Conservation (phyloP, 441 rosid genomes). For the Pelargonium australe region DNA sequence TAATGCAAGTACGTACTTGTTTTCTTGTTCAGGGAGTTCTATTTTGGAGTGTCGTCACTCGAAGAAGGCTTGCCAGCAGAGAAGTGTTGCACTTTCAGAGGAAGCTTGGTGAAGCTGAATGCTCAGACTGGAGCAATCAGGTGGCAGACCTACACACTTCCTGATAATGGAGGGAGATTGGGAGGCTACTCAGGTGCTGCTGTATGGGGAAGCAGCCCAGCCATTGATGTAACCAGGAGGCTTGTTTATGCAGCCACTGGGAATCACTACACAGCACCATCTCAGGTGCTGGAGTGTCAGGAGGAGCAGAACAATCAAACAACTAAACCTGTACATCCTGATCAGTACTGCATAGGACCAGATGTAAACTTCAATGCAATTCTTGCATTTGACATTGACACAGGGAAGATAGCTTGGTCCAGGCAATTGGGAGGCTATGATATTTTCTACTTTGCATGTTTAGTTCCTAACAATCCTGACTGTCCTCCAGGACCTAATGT, state of each 20-base stretch:
- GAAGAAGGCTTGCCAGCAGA: not conserved
- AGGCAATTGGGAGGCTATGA: slow-evolving; percentile 5
- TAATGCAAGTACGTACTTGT: too few species aligned
- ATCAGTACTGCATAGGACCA: slow-evolving; percentile 1
- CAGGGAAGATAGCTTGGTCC: not conserved
- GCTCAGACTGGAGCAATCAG: not conserved
- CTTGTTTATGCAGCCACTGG: not conserved
- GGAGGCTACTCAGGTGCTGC: slow-evolving; percentile 1
- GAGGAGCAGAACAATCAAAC: not conserved
- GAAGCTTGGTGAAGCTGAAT: slow-evolving; percentile 1
- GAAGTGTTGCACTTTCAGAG: slow-evolving; percentile 1
- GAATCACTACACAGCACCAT: not conserved
- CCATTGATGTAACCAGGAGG: slow-evolving; percentile 1
- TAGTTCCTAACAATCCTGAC: not conserved
- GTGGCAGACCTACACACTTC: slow-evolving; percentile 3
- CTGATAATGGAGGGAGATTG: slow-evolving; percentile 2
- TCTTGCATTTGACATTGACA: not conserved
- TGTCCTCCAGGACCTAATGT: slow-evolving; percentile 1
- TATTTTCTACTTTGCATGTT: not conserved
- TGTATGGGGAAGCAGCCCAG: not conserved
- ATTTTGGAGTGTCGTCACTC: slow-evolving; percentile 9
- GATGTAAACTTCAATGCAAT: not conserved
- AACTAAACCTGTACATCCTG: not conserved
- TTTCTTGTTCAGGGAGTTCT: not conserved
- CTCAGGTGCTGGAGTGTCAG: not conserved